Evolutionary conservation across 2,329 filamentous ascomycete genomes (phyloP).

Genomic region (Penicillium polonicum): DNA sequence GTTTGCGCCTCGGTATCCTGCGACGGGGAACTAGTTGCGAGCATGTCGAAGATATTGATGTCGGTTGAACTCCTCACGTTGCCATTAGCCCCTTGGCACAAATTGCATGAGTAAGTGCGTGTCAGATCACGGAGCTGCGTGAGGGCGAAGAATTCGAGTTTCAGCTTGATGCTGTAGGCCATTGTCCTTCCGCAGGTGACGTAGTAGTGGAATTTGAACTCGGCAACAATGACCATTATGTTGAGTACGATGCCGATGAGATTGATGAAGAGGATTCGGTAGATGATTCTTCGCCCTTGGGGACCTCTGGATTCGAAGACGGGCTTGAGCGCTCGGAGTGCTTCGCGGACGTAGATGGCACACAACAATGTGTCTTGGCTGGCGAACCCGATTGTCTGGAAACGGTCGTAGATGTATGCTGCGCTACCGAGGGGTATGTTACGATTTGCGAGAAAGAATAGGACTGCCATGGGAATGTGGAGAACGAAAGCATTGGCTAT

Average conservation of each 20-base stretch:
- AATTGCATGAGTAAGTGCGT: constrained; percentile 9
- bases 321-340: constrained; percentile 37
- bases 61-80: constrained; percentile 10
- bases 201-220: constrained; percentile 38
- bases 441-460: constrained; percentile 20
- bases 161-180: constrained; percentile 46
- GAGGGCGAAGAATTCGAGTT: constrained; percentile 47
- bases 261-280: constrained; percentile 47
- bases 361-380: constrained; percentile 54
- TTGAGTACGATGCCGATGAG: constrained; percentile 43
- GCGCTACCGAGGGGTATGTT: background rate
- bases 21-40: background rate
- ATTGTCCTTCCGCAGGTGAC: constrained; percentile 39
- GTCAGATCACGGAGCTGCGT: constrained; percentile 37
- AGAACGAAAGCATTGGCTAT: constrained; percentile 28
- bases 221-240: constrained; percentile 32
- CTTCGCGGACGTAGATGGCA: constrained; percentile 51
- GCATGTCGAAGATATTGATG: constrained; percentile 18
- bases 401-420: constrained; percentile 44
- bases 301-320: constrained; percentile 44
- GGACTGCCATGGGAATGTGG: background rate
- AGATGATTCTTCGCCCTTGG: constrained; percentile 40
- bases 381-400: constrained; percentile 52
- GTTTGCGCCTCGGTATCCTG: constrained; percentile 1
- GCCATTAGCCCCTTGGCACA: constrained; percentile 3